Conservation (phyloP, 2,329 filamentous ascomycete species). For the Bipolaris cookei region DNA sequence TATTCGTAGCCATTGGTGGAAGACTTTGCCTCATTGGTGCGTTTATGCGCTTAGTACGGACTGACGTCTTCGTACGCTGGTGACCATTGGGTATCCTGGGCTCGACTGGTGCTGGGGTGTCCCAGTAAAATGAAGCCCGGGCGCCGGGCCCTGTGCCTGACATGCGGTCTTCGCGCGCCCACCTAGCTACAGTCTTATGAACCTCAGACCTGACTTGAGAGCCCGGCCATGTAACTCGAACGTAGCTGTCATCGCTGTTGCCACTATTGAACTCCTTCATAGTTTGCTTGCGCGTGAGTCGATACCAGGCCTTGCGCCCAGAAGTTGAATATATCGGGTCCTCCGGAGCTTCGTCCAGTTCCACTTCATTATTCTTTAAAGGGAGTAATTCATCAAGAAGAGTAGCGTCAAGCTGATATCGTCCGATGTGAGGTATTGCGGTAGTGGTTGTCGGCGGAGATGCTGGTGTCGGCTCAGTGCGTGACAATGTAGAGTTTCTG, state of each 20-base stretch:
- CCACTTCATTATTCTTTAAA: not conserved
- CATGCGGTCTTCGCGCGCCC: conserved; percentile 49
- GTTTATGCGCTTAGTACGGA: conserved; percentile 23
- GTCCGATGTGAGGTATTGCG: not conserved
- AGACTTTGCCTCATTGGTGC: conserved; percentile 27
- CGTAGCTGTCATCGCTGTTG: conserved; percentile 44
- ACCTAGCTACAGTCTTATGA: conserved; percentile 45
- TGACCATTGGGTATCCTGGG: conserved; percentile 23
- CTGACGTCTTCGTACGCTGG: conserved; percentile 33
- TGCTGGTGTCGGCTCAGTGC: not conserved
- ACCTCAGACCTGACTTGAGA: conserved; percentile 44
- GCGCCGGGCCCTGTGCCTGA: conserved; percentile 45
- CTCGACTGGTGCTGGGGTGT: conserved; percentile 34
- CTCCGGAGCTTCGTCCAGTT: conserved; percentile 30
- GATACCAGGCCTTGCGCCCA: conserved; percentile 50
- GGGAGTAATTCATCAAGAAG: conserved; percentile 41
- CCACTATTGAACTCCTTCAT: conserved; percentile 48
- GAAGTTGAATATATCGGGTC: conserved; percentile 45
- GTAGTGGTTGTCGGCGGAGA: not conserved
- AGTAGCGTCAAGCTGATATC: conserved; percentile 21
- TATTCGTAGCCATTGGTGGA: conserved; percentile 29
- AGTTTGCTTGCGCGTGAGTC: conserved; percentile 48
- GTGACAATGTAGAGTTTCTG: not conserved
- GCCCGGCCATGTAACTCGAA: conserved; percentile 47
- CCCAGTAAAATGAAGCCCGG: conserved; percentile 49